phyloP scores from a whole-genome alignment of 768 basidiomycete species.

The Auricularia heimuer region DNA sequence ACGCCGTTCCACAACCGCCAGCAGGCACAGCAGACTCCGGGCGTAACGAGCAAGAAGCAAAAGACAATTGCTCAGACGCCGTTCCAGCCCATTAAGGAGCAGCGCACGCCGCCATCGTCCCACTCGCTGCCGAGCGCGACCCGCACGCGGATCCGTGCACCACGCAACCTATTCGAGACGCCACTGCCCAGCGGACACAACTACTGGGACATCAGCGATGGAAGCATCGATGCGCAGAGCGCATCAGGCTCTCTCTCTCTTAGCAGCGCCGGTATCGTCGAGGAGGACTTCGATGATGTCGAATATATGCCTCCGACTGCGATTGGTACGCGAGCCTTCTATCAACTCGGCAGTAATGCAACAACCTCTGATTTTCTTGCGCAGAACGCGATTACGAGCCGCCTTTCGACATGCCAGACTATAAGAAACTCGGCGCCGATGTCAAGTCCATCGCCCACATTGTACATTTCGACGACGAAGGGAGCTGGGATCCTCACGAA shows the following conservation, averaged over 20 bases:
- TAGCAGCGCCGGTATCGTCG: constrained; percentile 9
- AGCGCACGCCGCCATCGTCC: neutral
- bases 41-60: constrained; percentile 20
- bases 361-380: neutral
- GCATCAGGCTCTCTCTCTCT: constrained; percentile 11
- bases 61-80: constrained; percentile 22
- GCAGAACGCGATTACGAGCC: constrained; percentile 36
- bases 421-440: constrained; percentile 29
- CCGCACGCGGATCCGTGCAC: constrained; percentile 51
- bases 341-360: neutral
- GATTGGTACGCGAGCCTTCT: constrained; percentile 26
- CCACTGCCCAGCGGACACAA: constrained; percentile 48
- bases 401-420: constrained; percentile 41
- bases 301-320: constrained; percentile 48
- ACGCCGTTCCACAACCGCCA: constrained; percentile 64
- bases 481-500: neutral
- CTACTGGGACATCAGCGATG: constrained; percentile 70
- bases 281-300: constrained; percentile 35
- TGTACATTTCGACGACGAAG: neutral
- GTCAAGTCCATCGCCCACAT: constrained; percentile 27
- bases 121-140: constrained; percentile 44
- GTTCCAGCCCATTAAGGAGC: constrained; percentile 35
- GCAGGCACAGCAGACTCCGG: constrained; percentile 19
- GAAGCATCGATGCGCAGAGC: constrained; percentile 26
- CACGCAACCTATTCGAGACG: constrained; percentile 53